Conservation (phyloP, 75 land plant genomes). For the Pinus tabuliformis region DNA sequence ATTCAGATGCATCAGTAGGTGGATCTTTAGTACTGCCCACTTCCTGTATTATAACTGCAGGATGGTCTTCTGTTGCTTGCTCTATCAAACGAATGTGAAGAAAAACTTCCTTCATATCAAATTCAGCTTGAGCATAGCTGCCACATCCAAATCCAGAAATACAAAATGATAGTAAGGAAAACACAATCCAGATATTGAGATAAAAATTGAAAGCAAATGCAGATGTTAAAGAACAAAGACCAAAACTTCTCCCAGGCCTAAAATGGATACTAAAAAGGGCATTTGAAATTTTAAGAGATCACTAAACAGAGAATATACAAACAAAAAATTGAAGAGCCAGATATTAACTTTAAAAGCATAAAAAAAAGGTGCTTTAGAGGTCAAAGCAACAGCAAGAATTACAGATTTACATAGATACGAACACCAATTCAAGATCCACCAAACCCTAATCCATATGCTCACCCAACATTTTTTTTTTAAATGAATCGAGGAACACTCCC, state of each 20-base stretch:
- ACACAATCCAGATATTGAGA: background rate
- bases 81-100: slow-evolving; percentile 63
- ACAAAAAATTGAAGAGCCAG: too few relatives aligned
- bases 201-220: background rate
- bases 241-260: background rate
- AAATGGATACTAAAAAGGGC: background rate
- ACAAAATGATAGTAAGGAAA: background rate
- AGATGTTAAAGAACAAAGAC: background rate
- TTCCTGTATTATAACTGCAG: slow-evolving; percentile 52
- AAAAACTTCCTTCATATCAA: slow-evolving; percentile 75
- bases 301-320: too few relatives aligned
- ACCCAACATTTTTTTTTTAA: too few relatives aligned
- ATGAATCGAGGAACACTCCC: too few relatives aligned
- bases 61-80: slow-evolving; percentile 48
- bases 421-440: too few relatives aligned
- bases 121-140: slow-evolving; percentile 82
- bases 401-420: background rate
- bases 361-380: too few relatives aligned
- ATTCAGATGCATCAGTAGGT: background rate
- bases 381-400: background rate
- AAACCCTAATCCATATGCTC: too few relatives aligned
- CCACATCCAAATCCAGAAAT: background rate
- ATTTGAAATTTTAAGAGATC: too few relatives aligned
- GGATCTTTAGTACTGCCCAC: slow-evolving; percentile 11
- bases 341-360: too few relatives aligned